These are phyloP conservation scores for Heliamphora pulchella DNA, from an alignment of 179 eudicot species.

Conservation along the genomic window DNA sequence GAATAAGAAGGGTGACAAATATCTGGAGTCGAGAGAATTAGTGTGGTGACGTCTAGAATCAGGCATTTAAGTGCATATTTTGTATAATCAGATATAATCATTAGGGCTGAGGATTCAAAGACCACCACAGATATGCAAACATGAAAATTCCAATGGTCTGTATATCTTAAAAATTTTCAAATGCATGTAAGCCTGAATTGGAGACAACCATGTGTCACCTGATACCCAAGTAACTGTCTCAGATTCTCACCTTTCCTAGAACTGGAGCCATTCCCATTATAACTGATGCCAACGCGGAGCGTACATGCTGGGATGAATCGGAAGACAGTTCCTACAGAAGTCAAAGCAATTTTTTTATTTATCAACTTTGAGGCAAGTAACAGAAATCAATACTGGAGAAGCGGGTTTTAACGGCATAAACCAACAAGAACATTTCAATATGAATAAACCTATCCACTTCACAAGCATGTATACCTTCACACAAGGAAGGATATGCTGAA, in stretches of 20 bases:
- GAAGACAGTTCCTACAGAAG: conserved; percentile 81
- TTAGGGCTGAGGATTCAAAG: neutral
- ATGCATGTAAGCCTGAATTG: too few species aligned
- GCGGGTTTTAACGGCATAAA: neutral
- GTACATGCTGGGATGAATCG: conserved; percentile 98
- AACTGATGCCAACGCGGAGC: conserved; percentile 97
- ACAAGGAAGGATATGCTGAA: conserved; percentile 95
- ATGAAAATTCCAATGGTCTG: too few species aligned
- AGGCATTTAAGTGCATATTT: too few species aligned
- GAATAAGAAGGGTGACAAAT: too few species aligned
- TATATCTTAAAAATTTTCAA: too few species aligned
- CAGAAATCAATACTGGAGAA: neutral
- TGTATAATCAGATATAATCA: too few species aligned
- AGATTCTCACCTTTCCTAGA: conserved; percentile 69
- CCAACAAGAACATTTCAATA: neutral
- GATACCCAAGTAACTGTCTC: too few species aligned
- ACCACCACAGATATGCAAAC: neutral
- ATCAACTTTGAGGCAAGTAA: conserved; percentile 13
- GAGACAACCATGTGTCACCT: too few species aligned
- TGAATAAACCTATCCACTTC: too few species aligned
- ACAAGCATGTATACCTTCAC: conserved; percentile 54
- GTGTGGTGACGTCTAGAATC: too few species aligned
- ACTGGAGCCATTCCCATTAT: conserved; percentile 99
- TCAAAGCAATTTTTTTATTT: too few species aligned
- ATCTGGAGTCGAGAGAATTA: too few species aligned